Conservation (phyloP, 768 basidiomycete species). For the Lentinula edodes region DNA sequence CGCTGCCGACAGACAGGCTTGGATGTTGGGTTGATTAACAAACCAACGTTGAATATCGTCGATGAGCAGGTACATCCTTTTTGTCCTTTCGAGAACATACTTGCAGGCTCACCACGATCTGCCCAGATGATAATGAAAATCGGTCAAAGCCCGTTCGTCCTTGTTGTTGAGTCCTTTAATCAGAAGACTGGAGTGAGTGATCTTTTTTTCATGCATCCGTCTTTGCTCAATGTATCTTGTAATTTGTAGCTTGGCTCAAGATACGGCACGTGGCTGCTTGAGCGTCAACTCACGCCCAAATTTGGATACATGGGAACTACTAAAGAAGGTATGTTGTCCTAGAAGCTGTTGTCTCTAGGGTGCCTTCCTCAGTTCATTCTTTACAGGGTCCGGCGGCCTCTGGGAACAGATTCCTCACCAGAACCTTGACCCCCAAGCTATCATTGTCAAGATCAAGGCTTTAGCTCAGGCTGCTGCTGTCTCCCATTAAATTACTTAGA, state of each 20-base stretch:
- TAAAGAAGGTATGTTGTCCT: slow-evolving; percentile 50
- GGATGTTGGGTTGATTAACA: slow-evolving; percentile 84
- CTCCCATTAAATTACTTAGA: background rate
- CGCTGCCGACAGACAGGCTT: slow-evolving; percentile 65
- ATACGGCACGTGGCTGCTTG: slow-evolving; percentile 82
- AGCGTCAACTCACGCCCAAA: slow-evolving; percentile 73
- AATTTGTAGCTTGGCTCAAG: slow-evolving; percentile 61
- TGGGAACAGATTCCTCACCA: slow-evolving; percentile 84
- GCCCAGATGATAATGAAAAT: slow-evolving; percentile 58
- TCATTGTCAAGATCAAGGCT: slow-evolving; percentile 43
- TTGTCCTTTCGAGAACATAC: background rate
- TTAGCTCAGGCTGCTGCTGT: slow-evolving; percentile 24
- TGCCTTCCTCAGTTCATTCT: slow-evolving; percentile 14
- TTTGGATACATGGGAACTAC: slow-evolving; percentile 78
- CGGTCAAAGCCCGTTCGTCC: slow-evolving; percentile 69
- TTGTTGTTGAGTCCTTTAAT: slow-evolving; percentile 82
- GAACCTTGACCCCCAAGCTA: slow-evolving; percentile 71
- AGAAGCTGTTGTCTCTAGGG: background rate
- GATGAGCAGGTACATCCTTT: slow-evolving; percentile 60
- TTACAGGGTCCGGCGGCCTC: slow-evolving; percentile 50
- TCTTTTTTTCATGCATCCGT: background rate
- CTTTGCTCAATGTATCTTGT: background rate
- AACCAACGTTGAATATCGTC: slow-evolving; percentile 75
- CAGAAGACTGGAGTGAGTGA: slow-evolving; percentile 75
- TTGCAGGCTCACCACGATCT: background rate